Base-by-base conservation (phyloP, 2,329 filamentous ascomycete species). In the Ceratocystis cacaofunesta region DNA sequence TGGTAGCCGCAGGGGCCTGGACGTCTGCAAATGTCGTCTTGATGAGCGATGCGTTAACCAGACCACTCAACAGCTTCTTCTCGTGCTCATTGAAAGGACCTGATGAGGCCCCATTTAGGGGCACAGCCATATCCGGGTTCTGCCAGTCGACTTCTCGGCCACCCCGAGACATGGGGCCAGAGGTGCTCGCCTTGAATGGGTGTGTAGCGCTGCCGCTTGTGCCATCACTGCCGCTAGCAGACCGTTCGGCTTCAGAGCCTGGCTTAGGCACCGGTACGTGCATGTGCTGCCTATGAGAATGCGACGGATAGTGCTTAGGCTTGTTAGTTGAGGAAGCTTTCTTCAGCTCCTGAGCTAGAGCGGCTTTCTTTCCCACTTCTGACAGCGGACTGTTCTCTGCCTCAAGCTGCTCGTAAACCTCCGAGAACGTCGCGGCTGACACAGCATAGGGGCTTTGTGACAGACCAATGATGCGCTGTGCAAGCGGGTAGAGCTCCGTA, bases 11-110 rank as follows among this genome's bases (percentile, higher is more conserved):
- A 0, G 91, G 85, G 1, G 87, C 90, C 70, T 95, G 90, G 22
- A 99, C 88, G 72, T 96, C 89, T 28, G 83, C 80, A 72, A 97
- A 99, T 0, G 90, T 95, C 0, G 89, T 95, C 68, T 85, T 85
- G 69, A 99, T 90, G 70, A 88, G 88, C 60, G 86, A 80, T 5
- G 89, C 84, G 71, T 96, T 85, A 44, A 96, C 85, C 2, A 97
- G 86, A 8, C 92, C 91, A 2, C 84, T 82, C 58, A 96, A 78
- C 6, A 99, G 80, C 70, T 86, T 87, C 74, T 90, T 89, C 74
- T 97, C 94, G 69, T 96, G 86, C 63, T 85, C 80, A 66, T 88
- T 91, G 70, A 82, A 85, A 8, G 25, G 17, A 0, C 55, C 55
- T 25, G 55, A 25, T 4, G 55, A 58, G 22, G 55, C 5, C 2